These are phyloP conservation scores for Diaporthe aspalathi DNA, from an alignment of 2,329 filamentous ascomycete genomes.

Conservation along the genomic window DNA sequence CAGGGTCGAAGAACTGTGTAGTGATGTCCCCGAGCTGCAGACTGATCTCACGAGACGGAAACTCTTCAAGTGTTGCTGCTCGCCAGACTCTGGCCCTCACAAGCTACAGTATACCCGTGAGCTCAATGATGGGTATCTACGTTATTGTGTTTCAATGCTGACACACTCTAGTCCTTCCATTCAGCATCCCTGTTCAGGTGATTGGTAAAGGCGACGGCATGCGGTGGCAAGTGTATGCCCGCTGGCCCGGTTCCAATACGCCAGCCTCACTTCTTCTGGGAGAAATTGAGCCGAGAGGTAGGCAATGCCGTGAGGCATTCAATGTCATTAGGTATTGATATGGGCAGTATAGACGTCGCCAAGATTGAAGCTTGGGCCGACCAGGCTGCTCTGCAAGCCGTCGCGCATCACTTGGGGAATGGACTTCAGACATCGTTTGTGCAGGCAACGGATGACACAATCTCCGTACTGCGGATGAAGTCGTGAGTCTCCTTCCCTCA, in stretches of 20 bases:
- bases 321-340: neutral
- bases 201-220: neutral
- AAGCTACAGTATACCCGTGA: neutral
- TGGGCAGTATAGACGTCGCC: neutral
- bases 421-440: neutral
- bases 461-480: neutral
- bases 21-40: neutral
- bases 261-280: neutral
- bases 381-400: neutral
- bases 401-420: neutral
- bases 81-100: neutral
- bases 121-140: fast-evolving
- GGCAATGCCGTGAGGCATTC: fast-evolving
- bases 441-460: neutral
- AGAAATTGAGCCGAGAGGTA: neutral
- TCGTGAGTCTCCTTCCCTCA: neutral
- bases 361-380: neutral
- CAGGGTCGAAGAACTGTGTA: neutral
- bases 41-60: neutral
- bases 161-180: neutral
- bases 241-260: neutral
- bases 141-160: fast-evolving
- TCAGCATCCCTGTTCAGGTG: neutral
- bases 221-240: neutral
- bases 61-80: neutral